Evolutionary conservation across 257 asterid genomes (phyloP), one percentile per base, ranked within the genome.

Genomic region (Solanum piurae): DNA sequence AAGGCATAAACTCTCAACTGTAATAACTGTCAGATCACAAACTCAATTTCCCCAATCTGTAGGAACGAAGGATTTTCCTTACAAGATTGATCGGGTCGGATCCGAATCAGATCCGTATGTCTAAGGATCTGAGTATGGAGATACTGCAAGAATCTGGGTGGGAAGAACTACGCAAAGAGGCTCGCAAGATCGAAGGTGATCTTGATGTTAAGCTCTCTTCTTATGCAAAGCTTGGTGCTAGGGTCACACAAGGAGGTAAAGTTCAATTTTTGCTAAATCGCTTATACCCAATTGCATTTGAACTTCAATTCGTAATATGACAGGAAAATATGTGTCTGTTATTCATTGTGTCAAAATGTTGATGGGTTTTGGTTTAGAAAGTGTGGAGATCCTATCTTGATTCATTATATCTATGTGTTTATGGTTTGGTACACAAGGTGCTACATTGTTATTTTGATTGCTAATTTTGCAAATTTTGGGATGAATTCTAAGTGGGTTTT

Each of bases 91-190:
- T 84, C 88, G 88, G 89, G 89, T 90, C 86, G 91, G 92, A 89
- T 87, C 90, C 72, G 58, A 27, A 80, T 83, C 87, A 85, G 93
- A 87, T 88, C 90, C 88, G 73, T 23, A 75, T 83, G 92, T 62
- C 91, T 33, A 89, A 71, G 89, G 91, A 90, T 92, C 94, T 91
- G 89, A 88, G 31, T 71, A 94, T 94, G 96, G 98, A 95, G 42
- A 89, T 87, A 88, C 71, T 94, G 92, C 97, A 95, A 95, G 99
- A 97, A 89, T 92, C 95, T 80, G 99, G 99, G 31, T 97, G 99
- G 99, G 98, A 97, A 91, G 99, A 97, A 92, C 96, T 97, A 91
- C 95, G 99, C 58, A 94, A 91, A 90, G 99, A 96, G 84, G 99
- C 98, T 79, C 93, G 99, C 77, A 97, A 96, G 91, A 91, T 96